phyloP scores from a whole-genome alignment of 106 monocot genomes.

The Phalaenopsis equestris region DNA sequence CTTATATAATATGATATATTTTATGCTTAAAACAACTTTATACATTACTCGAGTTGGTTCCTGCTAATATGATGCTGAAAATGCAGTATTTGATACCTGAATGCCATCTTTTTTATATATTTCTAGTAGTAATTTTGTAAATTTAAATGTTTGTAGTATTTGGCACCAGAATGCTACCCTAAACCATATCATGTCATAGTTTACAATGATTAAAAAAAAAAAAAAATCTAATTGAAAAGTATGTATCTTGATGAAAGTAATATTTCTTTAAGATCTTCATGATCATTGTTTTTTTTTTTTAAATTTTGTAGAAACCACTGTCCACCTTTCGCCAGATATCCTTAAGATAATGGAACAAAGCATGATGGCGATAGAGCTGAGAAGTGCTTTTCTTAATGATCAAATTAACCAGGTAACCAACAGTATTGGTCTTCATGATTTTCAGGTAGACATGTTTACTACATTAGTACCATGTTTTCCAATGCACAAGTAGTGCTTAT shows the following conservation, averaged over 20 bases:
- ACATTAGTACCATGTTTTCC: not conserved
- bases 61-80: not conserved
- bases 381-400: slow-evolving; percentile 27
- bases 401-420: slow-evolving; percentile 38
- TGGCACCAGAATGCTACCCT: too few relatives aligned
- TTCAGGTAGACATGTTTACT: not conserved
- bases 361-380: slow-evolving; percentile 40
- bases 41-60: not conserved
- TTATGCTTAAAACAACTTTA: not conserved
- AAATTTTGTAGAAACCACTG: slow-evolving; percentile 4
- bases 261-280: not conserved
- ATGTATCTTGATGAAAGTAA: not conserved
- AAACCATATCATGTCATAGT: not conserved
- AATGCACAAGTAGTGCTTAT: not conserved
- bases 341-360: slow-evolving; percentile 49
- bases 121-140: not conserved
- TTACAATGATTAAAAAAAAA: not conserved
- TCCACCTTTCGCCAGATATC: slow-evolving; percentile 19
- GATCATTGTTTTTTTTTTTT: not conserved
- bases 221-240: not conserved
- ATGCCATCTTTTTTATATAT: not conserved
- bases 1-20: not conserved
- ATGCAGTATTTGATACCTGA: not conserved
- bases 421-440: not conserved
- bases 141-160: not conserved